Base-by-base conservation (phyloP, 257 asterid genomes). In the Scutellaria galericulata region DNA sequence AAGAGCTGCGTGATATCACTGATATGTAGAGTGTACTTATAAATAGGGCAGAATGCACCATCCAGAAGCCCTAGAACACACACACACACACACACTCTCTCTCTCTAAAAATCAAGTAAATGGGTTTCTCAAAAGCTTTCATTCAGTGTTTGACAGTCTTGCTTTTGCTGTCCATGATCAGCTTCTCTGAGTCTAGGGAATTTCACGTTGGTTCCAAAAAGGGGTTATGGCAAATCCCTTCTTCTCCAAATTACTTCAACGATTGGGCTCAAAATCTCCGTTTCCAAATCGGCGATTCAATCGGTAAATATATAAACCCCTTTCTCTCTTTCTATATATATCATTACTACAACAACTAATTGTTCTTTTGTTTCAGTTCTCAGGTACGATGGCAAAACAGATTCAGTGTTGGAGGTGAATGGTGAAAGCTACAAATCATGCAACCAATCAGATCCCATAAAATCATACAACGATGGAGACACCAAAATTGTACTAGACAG, bases 171-270 rank as follows among this genome's bases (percentile, higher is more conserved):
- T 57, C 58, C 20, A 10, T 75, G 7, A 31, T 51, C 9, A 71
- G 75, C 63, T 71, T 70, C 6, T 78, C 82, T 4, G 85, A 83
- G 69, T 83, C 89, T 5, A 79, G 47, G 42, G 87, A 80, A 2
- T 78, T 84, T 9, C 20, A 22, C 2, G 81, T 88, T 1, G 88
- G 79, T 44, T 80, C 80, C 41, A 69, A 69, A 37, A 70, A 52
- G n/a, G 76, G 72, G 20, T 56, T 76, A 5, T 88, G 94, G 96
- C 56, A 76, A 48, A 65, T 89, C 6, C 97, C 97, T 0, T 64
- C 94, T 47, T 77, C 90, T 15, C 76, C 83, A 5, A 75, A 87
- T 22, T 71, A 70, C 56, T 82, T 75, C 74, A 80, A 67, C 65
- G 54, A 79, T 10, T 89, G 97, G 97, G 86, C 92, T 42, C 46